Conservation (phyloP, 768 basidiomycete genomes). For the Mycena belliarum region DNA sequence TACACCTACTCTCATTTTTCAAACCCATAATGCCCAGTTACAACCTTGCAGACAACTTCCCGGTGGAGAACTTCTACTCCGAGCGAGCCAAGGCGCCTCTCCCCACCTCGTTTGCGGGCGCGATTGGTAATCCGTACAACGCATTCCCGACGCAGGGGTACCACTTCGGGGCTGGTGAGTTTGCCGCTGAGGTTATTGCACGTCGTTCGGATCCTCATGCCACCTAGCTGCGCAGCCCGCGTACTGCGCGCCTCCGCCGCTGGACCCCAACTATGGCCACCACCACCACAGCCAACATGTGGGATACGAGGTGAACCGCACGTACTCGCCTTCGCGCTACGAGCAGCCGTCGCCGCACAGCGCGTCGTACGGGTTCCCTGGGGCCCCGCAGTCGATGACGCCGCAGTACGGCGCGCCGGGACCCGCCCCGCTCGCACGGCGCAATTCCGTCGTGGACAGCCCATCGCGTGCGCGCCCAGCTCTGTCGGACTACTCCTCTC, state of each 20-base stretch:
- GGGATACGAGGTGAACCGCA: conserved; percentile 6
- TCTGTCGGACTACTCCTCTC: conserved; percentile 14
- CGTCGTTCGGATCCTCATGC: neutral
- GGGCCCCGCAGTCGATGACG: conserved; percentile 7
- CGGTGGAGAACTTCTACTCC: conserved; percentile 1
- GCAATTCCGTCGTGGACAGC: conserved; percentile 14
- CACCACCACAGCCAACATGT: conserved; percentile 6
- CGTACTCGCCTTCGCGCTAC: conserved; percentile 16
- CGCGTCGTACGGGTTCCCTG: conserved; percentile 12
- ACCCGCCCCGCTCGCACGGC: conserved; percentile 12
- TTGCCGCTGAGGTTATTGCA: neutral
- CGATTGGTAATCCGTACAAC: conserved; percentile 5
- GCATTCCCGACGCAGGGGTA: neutral
- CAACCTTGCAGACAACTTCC: conserved; percentile 4
- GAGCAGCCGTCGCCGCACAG: conserved; percentile 15
- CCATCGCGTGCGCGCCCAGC: conserved; percentile 1
- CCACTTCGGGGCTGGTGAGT: conserved; percentile 13
- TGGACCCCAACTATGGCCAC: neutral
- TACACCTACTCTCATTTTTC: neutral
- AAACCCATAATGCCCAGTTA: neutral
- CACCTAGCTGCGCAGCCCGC: conserved; percentile 13
- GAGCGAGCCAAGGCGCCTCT: neutral
- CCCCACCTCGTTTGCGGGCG: conserved; percentile 11
- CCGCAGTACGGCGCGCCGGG: neutral
- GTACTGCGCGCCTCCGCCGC: neutral